These are phyloP conservation scores for Azolla pinnata DNA, from an alignment of 75 land plant genomes.

Conservation along the genomic window DNA sequence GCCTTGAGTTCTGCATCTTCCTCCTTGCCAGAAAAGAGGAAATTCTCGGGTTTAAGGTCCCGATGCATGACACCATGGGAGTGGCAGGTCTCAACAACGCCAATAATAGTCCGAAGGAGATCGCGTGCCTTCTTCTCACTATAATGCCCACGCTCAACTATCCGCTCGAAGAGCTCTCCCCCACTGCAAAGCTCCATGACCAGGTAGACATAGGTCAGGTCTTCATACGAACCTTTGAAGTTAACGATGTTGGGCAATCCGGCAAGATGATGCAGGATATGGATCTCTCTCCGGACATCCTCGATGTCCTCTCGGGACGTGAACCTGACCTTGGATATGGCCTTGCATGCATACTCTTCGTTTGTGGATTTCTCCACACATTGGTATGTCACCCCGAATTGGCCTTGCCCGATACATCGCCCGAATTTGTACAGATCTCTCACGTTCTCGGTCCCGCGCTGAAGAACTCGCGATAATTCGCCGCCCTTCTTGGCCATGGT, in stretches of 20 bases:
- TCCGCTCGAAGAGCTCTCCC: constrained; percentile 34
- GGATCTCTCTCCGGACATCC: constrained; percentile 28
- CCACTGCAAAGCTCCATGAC: constrained; percentile 24
- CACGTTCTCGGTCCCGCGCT: constrained; percentile 18
- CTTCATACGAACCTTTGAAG: constrained; percentile 31
- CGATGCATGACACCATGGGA: constrained; percentile 31
- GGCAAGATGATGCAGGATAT: constrained; percentile 24
- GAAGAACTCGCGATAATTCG: constrained; percentile 18
- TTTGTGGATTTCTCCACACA: constrained; percentile 21
- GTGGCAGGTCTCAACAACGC: constrained; percentile 31
- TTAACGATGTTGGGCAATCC: constrained; percentile 31
- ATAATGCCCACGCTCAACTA: constrained; percentile 27
- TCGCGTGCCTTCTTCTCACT: constrained; percentile 30
- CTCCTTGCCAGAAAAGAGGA: constrained; percentile 12
- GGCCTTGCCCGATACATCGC: constrained; percentile 19
- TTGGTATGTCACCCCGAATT: constrained; percentile 19
- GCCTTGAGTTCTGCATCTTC: constrained; percentile 24
- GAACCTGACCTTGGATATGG: constrained; percentile 28
- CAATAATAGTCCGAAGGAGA: constrained; percentile 26
- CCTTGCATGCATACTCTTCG: constrained; percentile 19
- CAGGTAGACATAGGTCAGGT: constrained; percentile 9
- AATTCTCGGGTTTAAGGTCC: constrained; percentile 38
- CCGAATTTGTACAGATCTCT: constrained; percentile 15
- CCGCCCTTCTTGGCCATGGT: too few relatives aligned
- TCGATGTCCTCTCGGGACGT: constrained; percentile 22